A percentile compares a stretch with the other conserved stretches of the same genome.
Evolutionary conservation across 2,329 filamentous ascomycete species (phyloP).

Genomic region (Leptographium procerum): DNA sequence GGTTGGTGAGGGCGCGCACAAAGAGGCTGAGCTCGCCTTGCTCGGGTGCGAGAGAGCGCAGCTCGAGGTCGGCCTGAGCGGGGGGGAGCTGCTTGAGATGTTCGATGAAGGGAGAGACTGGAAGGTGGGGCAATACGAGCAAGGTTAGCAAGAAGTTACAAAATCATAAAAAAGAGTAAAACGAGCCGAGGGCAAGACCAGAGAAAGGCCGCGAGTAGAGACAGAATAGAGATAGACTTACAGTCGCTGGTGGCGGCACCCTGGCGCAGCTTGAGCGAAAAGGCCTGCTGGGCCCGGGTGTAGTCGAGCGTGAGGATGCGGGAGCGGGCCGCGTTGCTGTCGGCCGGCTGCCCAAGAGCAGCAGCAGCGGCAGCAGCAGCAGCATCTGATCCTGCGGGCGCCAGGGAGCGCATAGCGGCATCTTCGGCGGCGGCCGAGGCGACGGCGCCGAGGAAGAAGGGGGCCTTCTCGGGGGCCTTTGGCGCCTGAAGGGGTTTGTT

Average conservation of each 20-base stretch:
- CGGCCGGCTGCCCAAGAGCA: background rate
- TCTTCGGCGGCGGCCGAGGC: slow-evolving; percentile 10
- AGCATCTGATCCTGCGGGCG: slow-evolving; percentile 6
- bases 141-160: background rate
- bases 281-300: slow-evolving; percentile 43
- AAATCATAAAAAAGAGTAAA: background rate
- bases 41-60: slow-evolving; percentile 55
- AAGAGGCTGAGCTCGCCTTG: slow-evolving; percentile 69
- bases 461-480: slow-evolving; percentile 85
- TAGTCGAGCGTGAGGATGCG: slow-evolving; percentile 59
- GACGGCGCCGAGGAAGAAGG: slow-evolving; percentile 25
- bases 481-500: slow-evolving; percentile 91
- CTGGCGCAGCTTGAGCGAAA: slow-evolving; percentile 44
- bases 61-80: slow-evolving; percentile 78
- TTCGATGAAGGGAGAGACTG: slow-evolving; percentile 57
- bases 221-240: slow-evolving; percentile 26
- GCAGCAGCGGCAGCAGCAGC: background rate
- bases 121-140: background rate
- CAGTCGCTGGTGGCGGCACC: slow-evolving; percentile 48
- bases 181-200: background rate
- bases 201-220: background rate
- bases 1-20: slow-evolving; percentile 63
- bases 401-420: background rate
- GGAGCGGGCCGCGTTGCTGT: slow-evolving; percentile 28
- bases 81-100: slow-evolving; percentile 74